These are phyloP conservation scores for Penicillium fuscoglaucum DNA, from an alignment of 2,329 filamentous ascomycete genomes.

Conservation along the genomic window DNA sequence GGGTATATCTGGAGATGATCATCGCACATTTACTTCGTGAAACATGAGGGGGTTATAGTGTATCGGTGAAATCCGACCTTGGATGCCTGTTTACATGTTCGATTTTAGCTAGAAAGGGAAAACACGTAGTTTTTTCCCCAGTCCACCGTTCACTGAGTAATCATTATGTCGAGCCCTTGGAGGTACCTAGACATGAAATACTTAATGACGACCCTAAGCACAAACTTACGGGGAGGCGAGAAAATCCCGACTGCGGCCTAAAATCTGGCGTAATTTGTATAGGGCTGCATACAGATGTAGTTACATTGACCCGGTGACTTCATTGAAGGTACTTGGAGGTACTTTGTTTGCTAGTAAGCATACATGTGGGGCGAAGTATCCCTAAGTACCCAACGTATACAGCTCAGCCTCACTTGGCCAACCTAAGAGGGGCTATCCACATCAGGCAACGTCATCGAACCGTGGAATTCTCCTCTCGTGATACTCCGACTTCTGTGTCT, in stretches of 20 bases:
- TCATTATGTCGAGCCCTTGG: neutral
- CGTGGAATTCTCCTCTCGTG: constrained; percentile 2
- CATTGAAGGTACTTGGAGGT: neutral
- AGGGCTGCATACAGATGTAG: neutral
- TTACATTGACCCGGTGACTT: neutral
- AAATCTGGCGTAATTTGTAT: neutral
- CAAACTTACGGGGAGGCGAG: too few species aligned
- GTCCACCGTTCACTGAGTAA: neutral
- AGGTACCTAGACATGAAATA: neutral
- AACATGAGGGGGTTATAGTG: neutral
- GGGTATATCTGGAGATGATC: constrained; percentile 31
- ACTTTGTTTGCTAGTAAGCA: neutral
- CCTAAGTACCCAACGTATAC: constrained; percentile 1
- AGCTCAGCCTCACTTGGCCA: constrained; percentile 7
- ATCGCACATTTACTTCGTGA: constrained; percentile 23
- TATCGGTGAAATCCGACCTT: neutral
- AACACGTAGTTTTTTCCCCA: neutral
- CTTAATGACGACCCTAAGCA: neutral
- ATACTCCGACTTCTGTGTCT: constrained; percentile 1
- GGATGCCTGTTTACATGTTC: neutral
- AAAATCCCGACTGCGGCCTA: too few species aligned
- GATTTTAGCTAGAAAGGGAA: neutral
- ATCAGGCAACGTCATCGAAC: constrained; percentile 9
- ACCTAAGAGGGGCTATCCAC: constrained; percentile 8
- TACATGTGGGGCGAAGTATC: neutral